These are phyloP conservation scores for Myriosclerotinia duriaeana DNA, from an alignment of 2,329 filamentous ascomycete species.

Conservation along the genomic window DNA sequence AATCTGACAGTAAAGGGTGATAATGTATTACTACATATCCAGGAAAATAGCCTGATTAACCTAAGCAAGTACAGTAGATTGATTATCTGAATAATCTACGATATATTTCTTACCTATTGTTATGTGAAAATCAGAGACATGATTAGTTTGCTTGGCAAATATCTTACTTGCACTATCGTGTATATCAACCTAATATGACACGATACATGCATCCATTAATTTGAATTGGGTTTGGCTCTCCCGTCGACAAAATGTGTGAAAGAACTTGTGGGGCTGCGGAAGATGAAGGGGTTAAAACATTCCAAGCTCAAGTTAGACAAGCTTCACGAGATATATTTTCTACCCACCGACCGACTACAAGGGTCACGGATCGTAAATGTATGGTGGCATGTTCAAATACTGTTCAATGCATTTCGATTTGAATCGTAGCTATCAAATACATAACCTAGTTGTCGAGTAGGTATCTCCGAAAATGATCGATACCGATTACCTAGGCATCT, in stretches of 20 bases:
- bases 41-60: conserved; percentile 11
- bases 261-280: conserved; percentile 19
- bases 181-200: neutral
- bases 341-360: neutral
- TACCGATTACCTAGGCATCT: neutral
- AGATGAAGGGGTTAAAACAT: conserved; percentile 6
- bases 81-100: conserved; percentile 16
- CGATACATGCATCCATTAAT: neutral
- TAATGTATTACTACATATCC: conserved; percentile 15
- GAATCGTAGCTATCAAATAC: conserved; percentile 12
- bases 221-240: conserved; percentile 13
- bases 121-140: neutral
- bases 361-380: conserved; percentile 18
- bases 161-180: conserved; percentile 11
- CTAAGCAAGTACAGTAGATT: neutral
- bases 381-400: conserved; percentile 18
- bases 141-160: neutral
- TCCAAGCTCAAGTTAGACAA: conserved; percentile 14
- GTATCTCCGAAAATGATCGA: neutral
- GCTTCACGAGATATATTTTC: neutral
- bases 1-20: too few relatives aligned
- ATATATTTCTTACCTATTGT: neutral
- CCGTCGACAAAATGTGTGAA: conserved; percentile 10
- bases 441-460: conserved; percentile 5
- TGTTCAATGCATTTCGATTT: conserved; percentile 19